Evolutionary conservation across 2,329 filamentous ascomycete species (phyloP).

Genomic region (Exophiala phaeomuriformis): DNA sequence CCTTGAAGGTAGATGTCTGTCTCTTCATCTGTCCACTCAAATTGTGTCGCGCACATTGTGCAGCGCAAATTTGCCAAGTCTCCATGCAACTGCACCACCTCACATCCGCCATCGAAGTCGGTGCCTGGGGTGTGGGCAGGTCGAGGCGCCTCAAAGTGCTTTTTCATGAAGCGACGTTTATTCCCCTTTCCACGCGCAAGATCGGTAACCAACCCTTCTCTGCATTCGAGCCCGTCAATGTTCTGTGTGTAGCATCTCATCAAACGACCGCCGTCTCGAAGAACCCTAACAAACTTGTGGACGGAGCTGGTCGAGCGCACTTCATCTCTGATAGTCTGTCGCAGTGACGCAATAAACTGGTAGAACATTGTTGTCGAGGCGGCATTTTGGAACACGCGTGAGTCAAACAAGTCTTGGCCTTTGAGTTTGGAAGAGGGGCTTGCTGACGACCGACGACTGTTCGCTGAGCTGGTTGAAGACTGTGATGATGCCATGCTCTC

Average conservation of each 20-base stretch:
- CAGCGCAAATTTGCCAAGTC: conserved; percentile 60
- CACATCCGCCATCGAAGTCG: conserved; percentile 35
- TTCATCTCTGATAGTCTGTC: conserved; percentile 54
- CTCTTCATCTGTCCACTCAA: conserved; percentile 45
- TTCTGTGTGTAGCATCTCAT: conserved; percentile 70
- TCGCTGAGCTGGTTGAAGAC: conserved; percentile 33
- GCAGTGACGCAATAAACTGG: conserved; percentile 61
- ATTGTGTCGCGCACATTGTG: conserved; percentile 33
- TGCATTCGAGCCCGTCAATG: conserved; percentile 65
- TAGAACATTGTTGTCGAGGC: conserved; percentile 64
- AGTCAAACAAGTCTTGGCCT: conserved; percentile 64
- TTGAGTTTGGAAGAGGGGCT: conserved; percentile 47
- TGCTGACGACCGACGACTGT: conserved; percentile 34
- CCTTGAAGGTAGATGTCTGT: conserved; percentile 46
- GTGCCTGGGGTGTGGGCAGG: conserved; percentile 18
- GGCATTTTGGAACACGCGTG: conserved; percentile 62
- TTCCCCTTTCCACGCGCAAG: conserved; percentile 56
- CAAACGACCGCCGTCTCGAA: conserved; percentile 60
- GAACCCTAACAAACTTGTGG: conserved; percentile 61
- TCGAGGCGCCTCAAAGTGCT: conserved; percentile 28
- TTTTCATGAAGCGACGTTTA: conserved; percentile 53
- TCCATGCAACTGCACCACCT: conserved; percentile 61
- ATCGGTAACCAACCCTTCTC: conserved; percentile 59
- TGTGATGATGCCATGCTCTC: conserved; percentile 42
- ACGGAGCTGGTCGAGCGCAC: conserved; percentile 55